Evolutionary conservation across 2,329 filamentous ascomycete genomes (phyloP).

Genomic region (Metarhizium sp.): DNA sequence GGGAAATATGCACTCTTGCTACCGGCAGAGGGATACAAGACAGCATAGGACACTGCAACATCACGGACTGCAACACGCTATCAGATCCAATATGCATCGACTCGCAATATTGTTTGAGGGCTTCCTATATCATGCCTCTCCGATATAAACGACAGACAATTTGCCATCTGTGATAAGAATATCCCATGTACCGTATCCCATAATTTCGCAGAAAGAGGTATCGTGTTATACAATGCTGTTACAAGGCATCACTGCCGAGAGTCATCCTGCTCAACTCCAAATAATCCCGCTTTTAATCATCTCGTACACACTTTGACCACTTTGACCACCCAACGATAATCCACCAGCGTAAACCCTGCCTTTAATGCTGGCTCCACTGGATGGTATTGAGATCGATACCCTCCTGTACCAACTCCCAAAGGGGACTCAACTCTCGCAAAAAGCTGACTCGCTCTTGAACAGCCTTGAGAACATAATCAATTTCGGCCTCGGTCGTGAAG

Average conservation of each 20-base stretch:
- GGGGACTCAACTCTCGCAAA: slow-evolving; percentile 83
- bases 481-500: slow-evolving; percentile 90
- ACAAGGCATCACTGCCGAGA: slow-evolving; percentile 17
- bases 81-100: not conserved
- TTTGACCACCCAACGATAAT: not conserved
- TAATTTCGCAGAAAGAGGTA: slow-evolving; percentile 19
- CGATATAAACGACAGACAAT: slow-evolving; percentile 3
- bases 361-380: slow-evolving; percentile 93
- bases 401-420: slow-evolving; percentile 98
- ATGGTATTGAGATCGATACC: slow-evolving; percentile 93
- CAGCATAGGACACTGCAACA: too few relatives aligned
- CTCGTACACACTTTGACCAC: not conserved
- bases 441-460: slow-evolving; percentile 86
- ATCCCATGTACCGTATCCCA: slow-evolving; percentile 1
- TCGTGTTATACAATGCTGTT: slow-evolving; percentile 24
- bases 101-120: too few relatives aligned
- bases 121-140: not conserved
- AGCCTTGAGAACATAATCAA: slow-evolving; percentile 94
- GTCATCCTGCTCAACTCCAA: slow-evolving; percentile 3
- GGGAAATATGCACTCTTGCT: too few relatives aligned
- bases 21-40: too few relatives aligned
- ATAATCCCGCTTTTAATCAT: not conserved
- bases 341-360: not conserved
- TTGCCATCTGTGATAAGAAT: not conserved
- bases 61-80: not conserved